These are phyloP conservation scores for Dactylellina drechsleri DNA, from an alignment of 2,329 filamentous ascomycete species.

Conservation along the genomic window DNA sequence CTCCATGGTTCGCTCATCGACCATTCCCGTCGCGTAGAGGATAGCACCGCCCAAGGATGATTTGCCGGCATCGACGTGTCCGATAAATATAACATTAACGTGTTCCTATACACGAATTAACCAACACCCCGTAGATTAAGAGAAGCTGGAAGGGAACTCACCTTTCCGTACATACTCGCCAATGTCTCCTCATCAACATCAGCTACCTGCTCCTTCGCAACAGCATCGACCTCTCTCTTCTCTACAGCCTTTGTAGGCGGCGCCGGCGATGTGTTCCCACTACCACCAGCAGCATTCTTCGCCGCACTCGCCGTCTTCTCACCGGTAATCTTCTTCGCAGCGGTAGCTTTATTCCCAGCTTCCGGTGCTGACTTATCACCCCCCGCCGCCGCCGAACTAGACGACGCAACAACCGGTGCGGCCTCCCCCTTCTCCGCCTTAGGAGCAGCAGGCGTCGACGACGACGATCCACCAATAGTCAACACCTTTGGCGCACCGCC, in stretches of 20 bases:
- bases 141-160: slow-evolving; percentile 19
- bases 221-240: slow-evolving; percentile 78
- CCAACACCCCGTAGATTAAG: neutral
- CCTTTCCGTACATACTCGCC: slow-evolving; percentile 96
- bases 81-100: slow-evolving; percentile 96
- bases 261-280: slow-evolving; percentile 76
- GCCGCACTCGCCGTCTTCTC: slow-evolving; percentile 68
- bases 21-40: slow-evolving; percentile 94
- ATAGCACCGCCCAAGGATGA: slow-evolving; percentile 95
- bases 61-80: slow-evolving; percentile 98
- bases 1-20: slow-evolving; percentile 97
- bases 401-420: slow-evolving; percentile 60
- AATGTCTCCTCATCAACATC: slow-evolving; percentile 84
- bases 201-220: slow-evolving; percentile 76
- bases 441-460: slow-evolving; percentile 64
- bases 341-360: slow-evolving; percentile 83
- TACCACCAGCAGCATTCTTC: slow-evolving; percentile 68
- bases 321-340: slow-evolving; percentile 82
- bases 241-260: slow-evolving; percentile 63
- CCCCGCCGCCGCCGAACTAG: slow-evolving; percentile 60
- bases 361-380: slow-evolving; percentile 66
- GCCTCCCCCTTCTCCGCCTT: slow-evolving; percentile 66
- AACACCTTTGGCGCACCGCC: slow-evolving; percentile 67
- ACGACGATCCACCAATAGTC: slow-evolving; percentile 67
- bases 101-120: slow-evolving; percentile 65